phyloP scores from a whole-genome alignment of 2,329 filamentous ascomycete genomes.

The Biscogniauxia marginata region DNA sequence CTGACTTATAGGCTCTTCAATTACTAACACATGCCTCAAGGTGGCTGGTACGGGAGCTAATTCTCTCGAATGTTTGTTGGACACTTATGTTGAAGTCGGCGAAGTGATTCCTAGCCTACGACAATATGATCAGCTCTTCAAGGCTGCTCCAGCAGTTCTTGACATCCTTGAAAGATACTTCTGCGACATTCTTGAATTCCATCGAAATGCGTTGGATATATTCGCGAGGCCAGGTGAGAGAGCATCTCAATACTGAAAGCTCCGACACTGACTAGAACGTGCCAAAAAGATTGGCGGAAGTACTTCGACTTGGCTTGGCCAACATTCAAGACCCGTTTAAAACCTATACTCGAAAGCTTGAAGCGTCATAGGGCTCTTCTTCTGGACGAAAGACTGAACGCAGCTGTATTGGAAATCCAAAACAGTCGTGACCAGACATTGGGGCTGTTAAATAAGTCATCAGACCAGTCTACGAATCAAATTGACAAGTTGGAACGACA shows the following conservation, averaged over 20 bases:
- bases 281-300: conserved; percentile 12
- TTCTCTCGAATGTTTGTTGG: conserved; percentile 17
- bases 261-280: too few species aligned
- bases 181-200: conserved; percentile 23
- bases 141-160: conserved; percentile 3
- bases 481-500: too few species aligned
- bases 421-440: too few species aligned
- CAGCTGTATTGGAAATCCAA: too few species aligned
- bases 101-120: conserved; percentile 19
- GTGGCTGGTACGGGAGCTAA: conserved; percentile 11
- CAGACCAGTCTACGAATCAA: too few species aligned
- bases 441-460: too few species aligned
- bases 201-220: conserved; percentile 14
- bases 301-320: conserved; percentile 17
- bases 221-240: conserved; percentile 18
- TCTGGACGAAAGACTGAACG: conserved; percentile 14
- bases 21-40: not conserved
- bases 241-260: too few species aligned
- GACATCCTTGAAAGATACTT: conserved; percentile 21
- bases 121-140: conserved; percentile 19
- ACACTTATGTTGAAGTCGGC: conserved; percentile 21
- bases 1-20: too few species aligned
- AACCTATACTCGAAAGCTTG: conserved; percentile 19
- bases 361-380: conserved; percentile 19
- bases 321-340: conserved; percentile 15